Evolutionary conservation across 2,329 filamentous ascomycete genomes (phyloP), one percentile per base, ranked within the genome.

Genomic region (Ceratocystis alfenasii): DNA sequence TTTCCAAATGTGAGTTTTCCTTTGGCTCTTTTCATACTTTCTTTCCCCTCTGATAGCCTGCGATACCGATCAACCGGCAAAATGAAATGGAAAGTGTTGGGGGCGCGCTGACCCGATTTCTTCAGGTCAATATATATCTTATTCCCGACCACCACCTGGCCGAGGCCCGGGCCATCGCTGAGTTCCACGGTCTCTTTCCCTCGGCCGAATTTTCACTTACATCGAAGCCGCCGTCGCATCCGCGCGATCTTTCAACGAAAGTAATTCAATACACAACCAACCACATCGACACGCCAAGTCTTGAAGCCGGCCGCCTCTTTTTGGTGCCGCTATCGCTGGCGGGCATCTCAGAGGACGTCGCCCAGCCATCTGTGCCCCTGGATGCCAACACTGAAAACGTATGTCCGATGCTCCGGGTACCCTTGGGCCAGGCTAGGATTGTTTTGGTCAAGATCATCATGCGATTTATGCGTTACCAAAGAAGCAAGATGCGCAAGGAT

Each of bases 221-320:
- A 20, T 53, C 66, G 12, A 50, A 20, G 33, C 41, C 50, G 50
- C 50, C 20, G 6, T 3, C 28, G 4, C 44, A 61, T 20, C n/a
- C 45, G 2, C 44, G 50, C n/a, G 45, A 50, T 15, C n/a, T 22
- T 7, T 25, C 36, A 12, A 53, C 53, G 3, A 55, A 50, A 5
- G 64, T 64, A 12, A 10, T 68, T 2, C 66, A 68, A 55, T 68
- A 65, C 61, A 61, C 62, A 22, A 65, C 64, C 53, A 68, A 68
- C 61, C 63, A 50, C 53, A 53, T 68, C 15, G 33, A 63, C 2
- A 22, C 64, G 10, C 53, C 66, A 4, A 55, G 65, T 36, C 64
- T 68, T n/a, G 64, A 68, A 60, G 66, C 65, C 6, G 66, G 66
- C 22, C 64, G 66, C 15, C 50, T 68, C 46, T 62, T 68, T 33